Evolutionary conservation across 192 early-diverging fungal species (phyloP).

Genomic region (Gigaspora rosea): DNA sequence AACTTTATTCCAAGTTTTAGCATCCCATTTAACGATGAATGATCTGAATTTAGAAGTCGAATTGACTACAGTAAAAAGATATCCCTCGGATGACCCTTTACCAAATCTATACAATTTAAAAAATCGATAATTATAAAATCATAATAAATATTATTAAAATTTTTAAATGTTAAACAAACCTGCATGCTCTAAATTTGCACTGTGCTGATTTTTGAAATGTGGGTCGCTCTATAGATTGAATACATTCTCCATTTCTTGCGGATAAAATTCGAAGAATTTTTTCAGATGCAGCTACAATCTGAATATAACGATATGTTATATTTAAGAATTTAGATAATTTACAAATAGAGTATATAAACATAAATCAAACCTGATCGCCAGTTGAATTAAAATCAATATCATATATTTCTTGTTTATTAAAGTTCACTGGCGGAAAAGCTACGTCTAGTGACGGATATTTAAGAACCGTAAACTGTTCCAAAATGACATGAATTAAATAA

Average conservation of each 20-base stretch:
- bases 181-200: conserved; percentile 51
- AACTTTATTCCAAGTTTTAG: conserved; percentile 56
- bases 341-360: background rate
- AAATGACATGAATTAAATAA: too few species aligned
- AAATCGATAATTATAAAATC: background rate
- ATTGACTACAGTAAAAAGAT: conserved; percentile 69
- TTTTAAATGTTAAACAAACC: conserved; percentile 30
- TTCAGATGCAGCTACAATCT: conserved; percentile 56
- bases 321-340: background rate
- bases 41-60: conserved; percentile 51
- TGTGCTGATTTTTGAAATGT: conserved; percentile 45
- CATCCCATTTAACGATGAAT: conserved; percentile 64
- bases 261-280: conserved; percentile 50
- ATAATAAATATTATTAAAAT: background rate
- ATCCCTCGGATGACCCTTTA: conserved; percentile 49
- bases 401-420: conserved; percentile 60
- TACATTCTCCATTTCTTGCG: conserved; percentile 43
- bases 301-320: background rate
- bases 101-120: conserved; percentile 56
- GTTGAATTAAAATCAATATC: conserved; percentile 67
- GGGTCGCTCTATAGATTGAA: conserved; percentile 48
- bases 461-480: conserved; percentile 46
- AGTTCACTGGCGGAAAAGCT: conserved; percentile 51
- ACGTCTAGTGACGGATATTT: conserved; percentile 62
- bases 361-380: conserved; percentile 13